A percentile compares a stretch with the other conserved stretches of the same genome.
These are phyloP conservation scores for Sarcocystis neurona DNA, from an alignment of 169 alveolate species.

Conservation along the genomic window DNA sequence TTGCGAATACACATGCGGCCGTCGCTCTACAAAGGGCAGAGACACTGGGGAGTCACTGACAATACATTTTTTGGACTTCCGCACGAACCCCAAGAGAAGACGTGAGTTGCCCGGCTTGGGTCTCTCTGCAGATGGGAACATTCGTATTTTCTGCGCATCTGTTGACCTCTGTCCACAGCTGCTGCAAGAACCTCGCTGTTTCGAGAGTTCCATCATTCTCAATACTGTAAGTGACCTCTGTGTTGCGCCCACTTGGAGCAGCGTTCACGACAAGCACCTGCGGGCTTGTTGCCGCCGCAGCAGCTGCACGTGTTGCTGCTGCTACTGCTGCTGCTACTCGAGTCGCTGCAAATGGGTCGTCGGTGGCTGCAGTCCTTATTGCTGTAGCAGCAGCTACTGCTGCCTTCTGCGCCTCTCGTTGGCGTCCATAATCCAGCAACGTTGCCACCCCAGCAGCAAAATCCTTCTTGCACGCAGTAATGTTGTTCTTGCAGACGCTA, in stretches of 20 bases:
- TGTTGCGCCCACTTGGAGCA: conserved; percentile 7
- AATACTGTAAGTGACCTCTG: not conserved
- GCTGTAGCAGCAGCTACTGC: not conserved
- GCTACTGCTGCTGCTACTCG: no score
- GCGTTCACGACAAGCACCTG: conserved; percentile 2
- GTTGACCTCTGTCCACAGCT: conserved; percentile 5
- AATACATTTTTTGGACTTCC: no score
- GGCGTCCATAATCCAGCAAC: conserved; percentile 16
- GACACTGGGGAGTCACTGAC: no score
- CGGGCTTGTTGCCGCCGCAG: no score
- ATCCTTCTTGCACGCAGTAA: conserved; percentile 3
- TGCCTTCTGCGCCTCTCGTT: not conserved
- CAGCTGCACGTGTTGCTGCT: no score
- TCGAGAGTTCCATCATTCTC: conserved; percentile 14
- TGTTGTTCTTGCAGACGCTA: conserved; percentile 18
- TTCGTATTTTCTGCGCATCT: not conserved
- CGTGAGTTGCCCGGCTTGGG: conserved; percentile 9
- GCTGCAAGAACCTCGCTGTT: not conserved
- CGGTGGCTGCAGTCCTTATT: no score
- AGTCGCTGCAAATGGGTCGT: not conserved
- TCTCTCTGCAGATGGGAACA: conserved; percentile 7
- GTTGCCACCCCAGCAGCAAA: conserved; percentile 18
- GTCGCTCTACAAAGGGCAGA: no score
- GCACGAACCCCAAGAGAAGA: conserved; percentile 32
- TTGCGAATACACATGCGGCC: no score